Conservation (phyloP, 257 asterid genomes). For the Scutellaria minor region DNA sequence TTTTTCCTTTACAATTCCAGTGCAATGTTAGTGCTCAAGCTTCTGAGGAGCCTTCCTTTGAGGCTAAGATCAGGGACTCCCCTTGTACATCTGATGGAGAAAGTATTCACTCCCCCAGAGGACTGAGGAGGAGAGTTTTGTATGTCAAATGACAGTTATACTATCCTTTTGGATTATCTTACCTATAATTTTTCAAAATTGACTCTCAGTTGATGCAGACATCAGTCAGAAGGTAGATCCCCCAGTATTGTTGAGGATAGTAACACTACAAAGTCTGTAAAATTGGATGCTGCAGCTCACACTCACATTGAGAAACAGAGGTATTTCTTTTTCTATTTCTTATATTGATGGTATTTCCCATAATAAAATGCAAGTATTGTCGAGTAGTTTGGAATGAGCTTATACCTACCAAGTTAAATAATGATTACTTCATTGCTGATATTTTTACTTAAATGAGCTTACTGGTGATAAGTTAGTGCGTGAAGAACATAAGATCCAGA, state of each 20-base stretch:
- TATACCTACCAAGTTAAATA: not conserved
- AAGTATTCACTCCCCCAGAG: conserved; percentile 52
- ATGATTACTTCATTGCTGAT: not conserved
- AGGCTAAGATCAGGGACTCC: conserved; percentile 45
- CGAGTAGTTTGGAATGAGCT: not conserved
- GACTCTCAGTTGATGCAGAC: conserved; percentile 49
- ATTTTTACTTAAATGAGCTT: not conserved
- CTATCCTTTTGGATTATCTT: not conserved
- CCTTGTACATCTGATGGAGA: conserved; percentile 53
- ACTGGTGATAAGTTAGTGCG: conserved; percentile 1
- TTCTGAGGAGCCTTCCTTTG: conserved; percentile 48
- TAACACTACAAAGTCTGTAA: conserved; percentile 54
- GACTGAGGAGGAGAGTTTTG: conserved; percentile 86
- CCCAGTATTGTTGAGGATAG: conserved; percentile 47
- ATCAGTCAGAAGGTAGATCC: conserved; percentile 54
- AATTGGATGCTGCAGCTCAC: conserved; percentile 80
- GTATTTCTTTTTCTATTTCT: conserved; percentile 41
- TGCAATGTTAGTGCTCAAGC: conserved; percentile 34
- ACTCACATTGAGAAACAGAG: conserved; percentile 84
- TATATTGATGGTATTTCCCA: not conserved
- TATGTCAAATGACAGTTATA: conserved; percentile 38
- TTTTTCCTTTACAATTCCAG: conserved; percentile 46
- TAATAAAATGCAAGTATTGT: not conserved
- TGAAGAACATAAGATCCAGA: conserved; percentile 9
- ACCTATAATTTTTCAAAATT: conserved; percentile 27